A percentile compares a stretch with the other conserved stretches of the same genome.
Conservation (phyloP, 2,329 filamentous ascomycete genomes). For the Balansia obtecta region DNA sequence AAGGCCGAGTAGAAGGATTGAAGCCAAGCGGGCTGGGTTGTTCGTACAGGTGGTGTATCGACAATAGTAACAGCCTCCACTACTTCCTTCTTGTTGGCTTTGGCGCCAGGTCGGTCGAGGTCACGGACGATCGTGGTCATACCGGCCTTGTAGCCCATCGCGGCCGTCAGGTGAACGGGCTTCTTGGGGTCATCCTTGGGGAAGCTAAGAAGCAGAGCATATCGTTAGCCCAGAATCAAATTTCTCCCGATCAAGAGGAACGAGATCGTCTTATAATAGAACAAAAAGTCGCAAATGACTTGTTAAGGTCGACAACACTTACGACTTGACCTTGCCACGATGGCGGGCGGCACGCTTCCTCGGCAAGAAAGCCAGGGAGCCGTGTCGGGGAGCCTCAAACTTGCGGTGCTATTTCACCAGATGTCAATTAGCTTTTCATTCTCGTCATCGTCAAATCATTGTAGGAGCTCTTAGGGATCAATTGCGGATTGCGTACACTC, state of each 20-base stretch:
- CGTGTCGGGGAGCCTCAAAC: conserved; percentile 84
- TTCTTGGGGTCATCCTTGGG: conserved; percentile 99
- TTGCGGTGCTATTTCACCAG: conserved; percentile 35
- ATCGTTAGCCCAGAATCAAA: too few species aligned
- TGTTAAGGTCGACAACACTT: conserved; percentile 29
- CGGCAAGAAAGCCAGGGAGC: conserved; percentile 77
- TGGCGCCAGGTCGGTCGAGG: conserved; percentile 96
- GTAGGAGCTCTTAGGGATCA: neutral
- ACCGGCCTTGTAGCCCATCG: conserved; percentile 99
- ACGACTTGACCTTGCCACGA: conserved; percentile 98
- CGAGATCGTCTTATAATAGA: neutral
- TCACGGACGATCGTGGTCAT: conserved; percentile 99
- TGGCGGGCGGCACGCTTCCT: conserved; percentile 90
- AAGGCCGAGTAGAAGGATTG: conserved; percentile 20
- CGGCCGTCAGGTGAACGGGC: conserved; percentile 94
- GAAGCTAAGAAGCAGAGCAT: conserved; percentile 49
- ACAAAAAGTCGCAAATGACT: conserved; percentile 2
- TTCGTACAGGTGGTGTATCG: conserved; percentile 90
- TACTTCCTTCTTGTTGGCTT: conserved; percentile 99
- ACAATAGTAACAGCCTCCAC: conserved; percentile 80
- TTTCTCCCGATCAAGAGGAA: too few species aligned
- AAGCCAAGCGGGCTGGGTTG: conserved; percentile 71
- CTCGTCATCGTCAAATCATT: neutral
- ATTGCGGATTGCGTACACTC: conserved; percentile 23
- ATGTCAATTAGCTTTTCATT: conserved; percentile 7